Evolutionary conservation across 2,329 filamentous ascomycete species (phyloP).

Genomic region (Endocalyx cinctus): DNA sequence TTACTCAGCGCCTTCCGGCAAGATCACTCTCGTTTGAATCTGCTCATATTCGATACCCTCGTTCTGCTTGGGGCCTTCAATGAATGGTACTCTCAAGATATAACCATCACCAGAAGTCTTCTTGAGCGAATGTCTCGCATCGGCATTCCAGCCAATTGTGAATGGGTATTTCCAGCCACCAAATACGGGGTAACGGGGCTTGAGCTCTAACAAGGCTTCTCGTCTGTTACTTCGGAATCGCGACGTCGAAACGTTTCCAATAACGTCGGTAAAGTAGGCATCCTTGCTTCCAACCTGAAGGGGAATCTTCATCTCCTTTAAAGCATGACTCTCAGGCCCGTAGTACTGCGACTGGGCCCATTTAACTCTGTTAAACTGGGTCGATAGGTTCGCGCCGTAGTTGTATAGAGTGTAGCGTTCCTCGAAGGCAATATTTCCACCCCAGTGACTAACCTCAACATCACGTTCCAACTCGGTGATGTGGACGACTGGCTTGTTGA

Average conservation of each 20-base stretch:
- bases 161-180: slow-evolving; percentile 99
- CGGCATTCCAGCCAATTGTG: slow-evolving; percentile 90
- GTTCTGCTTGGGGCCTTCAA: slow-evolving; percentile 81
- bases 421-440: slow-evolving; percentile 91
- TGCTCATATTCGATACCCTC: slow-evolving; percentile 86
- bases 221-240: slow-evolving; percentile 73
- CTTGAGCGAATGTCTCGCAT: slow-evolving; percentile 73
- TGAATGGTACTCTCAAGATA: slow-evolving; percentile 83
- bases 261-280: slow-evolving; percentile 91
- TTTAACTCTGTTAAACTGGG: slow-evolving; percentile 70
- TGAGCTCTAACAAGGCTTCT: slow-evolving; percentile 81
- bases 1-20: slow-evolving; percentile 87
- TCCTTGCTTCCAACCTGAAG: slow-evolving; percentile 76
- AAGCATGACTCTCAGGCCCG: slow-evolving; percentile 69
- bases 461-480: slow-evolving; percentile 79
- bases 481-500: slow-evolving; percentile 85
- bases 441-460: slow-evolving; percentile 96
- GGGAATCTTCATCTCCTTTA: slow-evolving; percentile 78
- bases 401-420: slow-evolving; percentile 88
- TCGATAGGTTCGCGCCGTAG: slow-evolving; percentile 72
- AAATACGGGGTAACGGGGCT: slow-evolving; percentile 93
- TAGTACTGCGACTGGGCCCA: slow-evolving; percentile 72
- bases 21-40: slow-evolving; percentile 73
- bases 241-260: slow-evolving; percentile 95
- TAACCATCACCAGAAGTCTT: slow-evolving; percentile 64